Evolutionary conservation across 2,329 filamentous ascomycete species (phyloP).

Genomic region (Ascochyta clinopodiicola): DNA sequence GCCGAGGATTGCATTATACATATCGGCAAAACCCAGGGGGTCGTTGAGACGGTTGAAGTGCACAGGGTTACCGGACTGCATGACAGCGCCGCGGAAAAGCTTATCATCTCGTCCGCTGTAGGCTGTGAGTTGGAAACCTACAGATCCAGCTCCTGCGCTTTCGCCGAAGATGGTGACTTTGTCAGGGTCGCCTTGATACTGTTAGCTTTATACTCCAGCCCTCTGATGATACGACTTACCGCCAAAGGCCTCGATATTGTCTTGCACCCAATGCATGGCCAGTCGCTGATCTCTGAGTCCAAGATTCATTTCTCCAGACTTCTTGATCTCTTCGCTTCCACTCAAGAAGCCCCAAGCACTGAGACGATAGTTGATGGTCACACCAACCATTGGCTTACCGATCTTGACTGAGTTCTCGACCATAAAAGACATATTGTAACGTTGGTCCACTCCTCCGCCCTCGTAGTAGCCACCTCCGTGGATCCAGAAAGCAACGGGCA

Average conservation of each 20-base stretch:
- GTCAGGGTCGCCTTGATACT: conserved; percentile 42
- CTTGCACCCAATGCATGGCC: conserved; percentile 54
- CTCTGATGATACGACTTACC: conserved; percentile 43
- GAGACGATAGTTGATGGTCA: conserved; percentile 61
- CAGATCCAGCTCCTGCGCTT: conserved; percentile 52
- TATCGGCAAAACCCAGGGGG: conserved; percentile 25
- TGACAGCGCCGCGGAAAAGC: conserved; percentile 56
- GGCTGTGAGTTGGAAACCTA: conserved; percentile 55
- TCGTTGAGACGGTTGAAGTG: conserved; percentile 29
- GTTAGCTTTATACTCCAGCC: conserved; percentile 32
- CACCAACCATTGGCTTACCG: conserved; percentile 56
- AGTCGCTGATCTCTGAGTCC: conserved; percentile 56
- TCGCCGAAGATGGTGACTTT: conserved; percentile 57
- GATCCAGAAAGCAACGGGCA: conserved; percentile 63
- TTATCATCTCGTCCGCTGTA: conserved; percentile 57
- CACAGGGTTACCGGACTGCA: conserved; percentile 53
- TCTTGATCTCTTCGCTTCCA: conserved; percentile 37
- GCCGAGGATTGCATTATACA: conserved; percentile 31
- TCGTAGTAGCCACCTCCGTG: conserved; percentile 60
- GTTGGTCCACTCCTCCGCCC: conserved; percentile 60
- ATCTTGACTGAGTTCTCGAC: conserved; percentile 55
- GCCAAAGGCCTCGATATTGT: conserved; percentile 54
- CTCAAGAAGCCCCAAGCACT: conserved; percentile 69
- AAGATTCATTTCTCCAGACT: conserved; percentile 56
- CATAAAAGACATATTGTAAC: conserved; percentile 59